Evolutionary conservation across 2,329 filamentous ascomycete species (phyloP), one percentile per base, ranked within the genome.

Genomic region (Claviceps quebecensis): DNA sequence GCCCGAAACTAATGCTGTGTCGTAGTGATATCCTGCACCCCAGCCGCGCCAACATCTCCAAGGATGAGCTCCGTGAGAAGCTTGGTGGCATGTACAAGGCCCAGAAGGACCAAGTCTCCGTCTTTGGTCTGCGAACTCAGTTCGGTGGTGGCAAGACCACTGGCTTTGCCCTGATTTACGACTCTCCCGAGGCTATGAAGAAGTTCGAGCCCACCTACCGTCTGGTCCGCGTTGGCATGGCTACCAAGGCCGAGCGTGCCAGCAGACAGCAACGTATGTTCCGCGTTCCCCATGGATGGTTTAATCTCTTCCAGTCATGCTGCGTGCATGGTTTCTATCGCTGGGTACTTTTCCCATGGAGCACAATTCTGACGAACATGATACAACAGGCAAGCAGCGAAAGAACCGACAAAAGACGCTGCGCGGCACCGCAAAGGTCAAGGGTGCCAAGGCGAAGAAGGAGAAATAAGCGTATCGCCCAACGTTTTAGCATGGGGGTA

Each of bases 371-470:
- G 8, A 47, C 36, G 64, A 53, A 65, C 58, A 55, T 51, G 11
- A 36, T 47, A 22, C 54, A 63, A 78, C 75, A 97, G 91, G 91
- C 85, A 98, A 98, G 83, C 93, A 97, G 80, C 87, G 93, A 80
- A 98, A 98, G 88, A 98, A 98, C 87, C 84, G 91, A 74, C 83
- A 87, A 77, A 97, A 98, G 89, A 93, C 91, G 71, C 86, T 96
- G 74, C 87, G 93, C 65, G 93, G 93, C 72, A 95, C 88, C 67
- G 91, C 89, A 69, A 98, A 98, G 88, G 83, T 84, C 80, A 96
- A 96, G 87, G 89, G 89, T 73, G 84, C 84, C 71, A 83, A 84
- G 78, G 81, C 86, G 75, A 93, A 94, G 83, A 95, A 96, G 86
- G 87, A 87, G 76, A 83, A 86, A 81, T 88, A 87, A 77, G 74